Conservation (phyloP, 2,329 filamentous ascomycete species). For the Ophiocordyceps camponoti-saundersi region DNA sequence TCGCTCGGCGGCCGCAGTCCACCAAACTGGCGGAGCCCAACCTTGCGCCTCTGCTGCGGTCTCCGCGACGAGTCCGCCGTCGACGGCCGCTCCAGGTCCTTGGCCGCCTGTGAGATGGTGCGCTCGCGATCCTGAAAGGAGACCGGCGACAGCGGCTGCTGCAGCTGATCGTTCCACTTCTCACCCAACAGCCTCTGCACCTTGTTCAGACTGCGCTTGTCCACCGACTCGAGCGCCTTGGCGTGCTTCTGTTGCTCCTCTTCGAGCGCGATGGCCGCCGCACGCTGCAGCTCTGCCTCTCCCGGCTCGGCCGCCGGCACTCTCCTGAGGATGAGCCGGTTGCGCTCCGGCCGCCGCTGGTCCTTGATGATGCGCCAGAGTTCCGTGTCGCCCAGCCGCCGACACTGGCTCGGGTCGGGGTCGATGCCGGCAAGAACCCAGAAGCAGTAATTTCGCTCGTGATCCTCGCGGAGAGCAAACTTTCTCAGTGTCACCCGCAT, state of each 20-base stretch:
- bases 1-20: slow-evolving; percentile 88
- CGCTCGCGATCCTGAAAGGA: slow-evolving; percentile 54
- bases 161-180: slow-evolving; percentile 61
- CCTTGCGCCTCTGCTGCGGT: slow-evolving; percentile 27
- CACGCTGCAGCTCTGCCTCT: slow-evolving; percentile 68
- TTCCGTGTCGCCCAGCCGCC: slow-evolving; percentile 71
- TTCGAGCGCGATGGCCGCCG: slow-evolving; percentile 76
- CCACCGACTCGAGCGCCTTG: slow-evolving; percentile 43
- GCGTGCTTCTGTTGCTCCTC: slow-evolving; percentile 62
- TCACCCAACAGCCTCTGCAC: slow-evolving; percentile 81
- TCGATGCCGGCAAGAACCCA: slow-evolving; percentile 80
- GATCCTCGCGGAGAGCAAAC: slow-evolving; percentile 72
- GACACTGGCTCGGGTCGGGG: slow-evolving; percentile 63
- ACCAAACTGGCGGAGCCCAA: slow-evolving; percentile 63
- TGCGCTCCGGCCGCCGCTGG: slow-evolving; percentile 67
- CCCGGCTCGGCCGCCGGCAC: slow-evolving; percentile 88
- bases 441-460: slow-evolving; percentile 92
- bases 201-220: slow-evolving; percentile 70
- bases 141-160: slow-evolving; percentile 73
- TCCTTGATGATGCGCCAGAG: slow-evolving; percentile 85
- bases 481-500: slow-evolving; percentile 81
- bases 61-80: slow-evolving; percentile 27
- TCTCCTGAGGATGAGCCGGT: slow-evolving; percentile 76
- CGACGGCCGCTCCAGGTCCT: slow-evolving; percentile 39
- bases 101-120: slow-evolving; percentile 42